Conservation (phyloP, 768 basidiomycete species). For the Suillus clintonianus region DNA sequence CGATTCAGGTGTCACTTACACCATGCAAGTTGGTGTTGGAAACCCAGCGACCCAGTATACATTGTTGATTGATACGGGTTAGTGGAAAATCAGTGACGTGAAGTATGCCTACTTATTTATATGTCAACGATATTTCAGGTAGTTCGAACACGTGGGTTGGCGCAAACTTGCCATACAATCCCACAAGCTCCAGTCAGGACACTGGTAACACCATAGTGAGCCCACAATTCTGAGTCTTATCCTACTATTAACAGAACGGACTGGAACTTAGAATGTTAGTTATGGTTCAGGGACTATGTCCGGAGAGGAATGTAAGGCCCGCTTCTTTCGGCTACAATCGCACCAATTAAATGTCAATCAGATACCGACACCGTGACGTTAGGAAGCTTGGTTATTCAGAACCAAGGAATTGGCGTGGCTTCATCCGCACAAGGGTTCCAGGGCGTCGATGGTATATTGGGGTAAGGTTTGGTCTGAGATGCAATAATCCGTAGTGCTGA, state of each 20-base stretch:
- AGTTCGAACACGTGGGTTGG: slow-evolving; percentile 58
- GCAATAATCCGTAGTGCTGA: neutral
- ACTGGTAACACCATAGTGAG: slow-evolving; percentile 37
- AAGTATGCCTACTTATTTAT: neutral
- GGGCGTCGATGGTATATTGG: slow-evolving; percentile 52
- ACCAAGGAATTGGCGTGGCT: slow-evolving; percentile 47
- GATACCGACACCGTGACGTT: slow-evolving; percentile 48
- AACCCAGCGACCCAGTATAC: slow-evolving; percentile 47
- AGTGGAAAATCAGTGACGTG: slow-evolving; percentile 8
- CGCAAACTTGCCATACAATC: slow-evolving; percentile 43
- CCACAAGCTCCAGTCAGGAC: slow-evolving; percentile 43
- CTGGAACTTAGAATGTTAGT: slow-evolving; percentile 41
- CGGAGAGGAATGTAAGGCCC: slow-evolving; percentile 49
- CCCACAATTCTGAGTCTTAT: slow-evolving; percentile 28
- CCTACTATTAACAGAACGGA: neutral
- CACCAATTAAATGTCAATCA: slow-evolving; percentile 14
- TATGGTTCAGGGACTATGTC: slow-evolving; percentile 58
- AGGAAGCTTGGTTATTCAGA: slow-evolving; percentile 38
- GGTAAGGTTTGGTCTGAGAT: slow-evolving; percentile 23
- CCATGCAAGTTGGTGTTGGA: slow-evolving; percentile 49
- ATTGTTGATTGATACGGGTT: slow-evolving; percentile 57
- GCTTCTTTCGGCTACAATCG: neutral
- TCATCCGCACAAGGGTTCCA: slow-evolving; percentile 39
- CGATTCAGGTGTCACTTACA: slow-evolving; percentile 58
- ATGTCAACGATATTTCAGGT: slow-evolving; percentile 20